Conservation (phyloP, 192 early-diverging fungal species). For the Backusella parvicylindrica region DNA sequence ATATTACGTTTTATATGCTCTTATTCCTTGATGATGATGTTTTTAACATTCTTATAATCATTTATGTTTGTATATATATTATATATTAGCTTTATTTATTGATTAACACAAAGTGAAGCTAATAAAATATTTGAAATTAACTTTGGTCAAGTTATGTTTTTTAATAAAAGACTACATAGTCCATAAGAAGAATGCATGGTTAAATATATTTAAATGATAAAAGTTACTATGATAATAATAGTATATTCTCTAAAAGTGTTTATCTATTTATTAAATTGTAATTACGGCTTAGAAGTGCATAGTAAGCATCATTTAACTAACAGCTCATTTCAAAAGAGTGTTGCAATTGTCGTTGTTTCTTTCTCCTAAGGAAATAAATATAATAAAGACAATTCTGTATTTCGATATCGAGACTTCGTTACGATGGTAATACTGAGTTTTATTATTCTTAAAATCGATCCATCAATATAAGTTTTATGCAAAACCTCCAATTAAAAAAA, state of each 20-base stretch:
- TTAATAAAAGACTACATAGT: no score
- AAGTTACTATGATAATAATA: background rate
- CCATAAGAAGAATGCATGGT: no score
- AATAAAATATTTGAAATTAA: no score
- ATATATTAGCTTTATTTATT: no score
- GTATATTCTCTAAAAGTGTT: background rate
- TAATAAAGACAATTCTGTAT: background rate
- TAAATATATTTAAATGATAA: background rate
- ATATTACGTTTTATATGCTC: no score
- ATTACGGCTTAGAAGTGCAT: background rate
- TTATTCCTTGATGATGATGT: no score
- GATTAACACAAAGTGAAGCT: no score
- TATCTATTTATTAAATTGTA: background rate
- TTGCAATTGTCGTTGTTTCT: background rate
- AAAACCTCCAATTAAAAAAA: background rate
- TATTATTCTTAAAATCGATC: background rate
- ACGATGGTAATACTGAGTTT: no score
- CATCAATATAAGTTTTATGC: background rate
- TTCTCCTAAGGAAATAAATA: background rate
- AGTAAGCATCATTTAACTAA: background rate
- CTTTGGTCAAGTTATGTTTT: no score
- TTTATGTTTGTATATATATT: no score
- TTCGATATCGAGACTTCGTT: no score
- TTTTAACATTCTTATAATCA: no score
- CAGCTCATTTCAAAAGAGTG: background rate